Conservation (phyloP, 495 filamentous ascomycete species). For the Durotheca rogersii region DNA sequence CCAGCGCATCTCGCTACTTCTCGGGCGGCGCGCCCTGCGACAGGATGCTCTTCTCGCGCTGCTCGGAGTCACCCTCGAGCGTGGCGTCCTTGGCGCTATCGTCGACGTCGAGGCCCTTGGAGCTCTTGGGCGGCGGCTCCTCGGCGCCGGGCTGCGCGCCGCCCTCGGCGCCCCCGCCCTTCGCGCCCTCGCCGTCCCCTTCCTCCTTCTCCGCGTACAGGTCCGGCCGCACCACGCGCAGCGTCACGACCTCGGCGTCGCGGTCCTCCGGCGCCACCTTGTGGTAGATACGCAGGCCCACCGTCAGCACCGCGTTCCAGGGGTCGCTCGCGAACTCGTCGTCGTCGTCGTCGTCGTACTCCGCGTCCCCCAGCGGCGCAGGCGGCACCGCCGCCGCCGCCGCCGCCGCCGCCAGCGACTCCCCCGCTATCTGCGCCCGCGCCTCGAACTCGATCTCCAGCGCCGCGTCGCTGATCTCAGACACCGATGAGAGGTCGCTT, state of each 20-base stretch:
- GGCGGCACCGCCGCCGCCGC: too few relatives aligned
- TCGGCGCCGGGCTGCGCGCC: constrained; percentile 1
- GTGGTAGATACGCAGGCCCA: constrained; percentile 74
- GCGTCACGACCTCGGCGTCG: constrained; percentile 47
- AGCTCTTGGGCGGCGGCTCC: constrained; percentile 33
- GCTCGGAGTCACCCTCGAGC: constrained; percentile 32
- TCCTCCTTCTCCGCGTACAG: constrained; percentile 35
- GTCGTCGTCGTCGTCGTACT: constrained; percentile 15
- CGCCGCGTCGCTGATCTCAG: constrained; percentile 39
- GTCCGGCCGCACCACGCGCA: constrained; percentile 44
- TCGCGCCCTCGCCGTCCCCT: constrained; percentile 25
- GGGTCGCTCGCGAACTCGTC: constrained; percentile 60
- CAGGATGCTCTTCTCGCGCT: constrained; percentile 37
- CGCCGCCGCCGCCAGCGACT: too few relatives aligned
- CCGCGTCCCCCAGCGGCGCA: too few relatives aligned
- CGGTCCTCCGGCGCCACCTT: constrained; percentile 56
- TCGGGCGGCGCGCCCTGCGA: too few relatives aligned
- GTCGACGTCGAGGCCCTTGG: constrained; percentile 49
- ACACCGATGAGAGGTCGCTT: constrained; percentile 37
- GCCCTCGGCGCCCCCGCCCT: constrained; percentile 17
- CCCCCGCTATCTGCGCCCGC: too few relatives aligned
- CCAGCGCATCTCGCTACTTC: too few relatives aligned
- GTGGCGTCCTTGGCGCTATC: constrained; percentile 52
- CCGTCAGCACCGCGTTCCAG: constrained; percentile 84
- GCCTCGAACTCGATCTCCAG: constrained; percentile 35